phyloP scores from a whole-genome alignment of 2,329 filamentous ascomycete species.

The Pseudogymnoascus pannorum region DNA sequence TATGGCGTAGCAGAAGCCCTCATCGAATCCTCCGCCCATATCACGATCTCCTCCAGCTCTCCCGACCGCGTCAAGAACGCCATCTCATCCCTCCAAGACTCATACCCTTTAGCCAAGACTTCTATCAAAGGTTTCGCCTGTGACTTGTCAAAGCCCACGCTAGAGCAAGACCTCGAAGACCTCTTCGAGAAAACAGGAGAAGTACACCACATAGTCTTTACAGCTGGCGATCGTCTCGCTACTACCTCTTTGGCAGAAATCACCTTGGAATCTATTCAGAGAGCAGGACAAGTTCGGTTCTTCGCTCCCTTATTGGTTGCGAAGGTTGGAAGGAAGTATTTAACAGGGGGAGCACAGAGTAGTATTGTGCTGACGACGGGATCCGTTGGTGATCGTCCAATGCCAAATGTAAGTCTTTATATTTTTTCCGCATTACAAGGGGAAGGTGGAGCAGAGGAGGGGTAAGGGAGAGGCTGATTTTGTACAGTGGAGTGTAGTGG shows the following conservation, averaged over 20 bases:
- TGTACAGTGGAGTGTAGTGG: slow-evolving; percentile 39
- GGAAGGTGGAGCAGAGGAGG: neutral
- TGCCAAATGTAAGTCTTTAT: neutral
- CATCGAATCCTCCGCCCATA: slow-evolving; percentile 18
- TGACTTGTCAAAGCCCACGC: slow-evolving; percentile 16
- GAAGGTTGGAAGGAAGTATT: slow-evolving; percentile 18
- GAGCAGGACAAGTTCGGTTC: slow-evolving; percentile 21
- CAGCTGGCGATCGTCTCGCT: slow-evolving; percentile 19
- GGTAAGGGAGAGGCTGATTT: neutral
- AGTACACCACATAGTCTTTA: slow-evolving; percentile 24
- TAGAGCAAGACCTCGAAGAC: slow-evolving; percentile 32
- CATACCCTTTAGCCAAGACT: neutral
- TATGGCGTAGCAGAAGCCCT: slow-evolving; percentile 24
- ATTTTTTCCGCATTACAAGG: neutral
- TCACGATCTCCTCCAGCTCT: slow-evolving; percentile 18
- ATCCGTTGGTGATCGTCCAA: neutral
- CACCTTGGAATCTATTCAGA: slow-evolving; percentile 14
- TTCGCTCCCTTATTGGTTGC: slow-evolving; percentile 22
- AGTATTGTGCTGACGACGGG: neutral
- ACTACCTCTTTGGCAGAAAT: slow-evolving; percentile 11
- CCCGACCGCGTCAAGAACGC: slow-evolving; percentile 7
- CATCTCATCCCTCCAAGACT: slow-evolving; percentile 12
- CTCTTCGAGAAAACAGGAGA: slow-evolving; percentile 33
- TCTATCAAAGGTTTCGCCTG: slow-evolving; percentile 17
- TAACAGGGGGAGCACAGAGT: neutral